Evolutionary conservation across 108 stramenopile species (phyloP).

Genomic region (Discostella pseudostelligera): DNA sequence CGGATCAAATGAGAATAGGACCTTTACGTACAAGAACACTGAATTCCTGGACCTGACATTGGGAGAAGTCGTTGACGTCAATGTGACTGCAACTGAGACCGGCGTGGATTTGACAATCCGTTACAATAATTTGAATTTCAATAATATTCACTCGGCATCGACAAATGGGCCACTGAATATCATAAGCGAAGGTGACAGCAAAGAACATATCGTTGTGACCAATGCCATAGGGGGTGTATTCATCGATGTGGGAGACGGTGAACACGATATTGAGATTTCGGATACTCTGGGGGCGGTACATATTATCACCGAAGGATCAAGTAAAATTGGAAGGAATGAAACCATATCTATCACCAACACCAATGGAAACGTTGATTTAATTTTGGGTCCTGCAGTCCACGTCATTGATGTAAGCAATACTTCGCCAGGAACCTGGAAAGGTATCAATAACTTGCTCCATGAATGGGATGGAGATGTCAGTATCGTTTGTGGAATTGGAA

Average conservation of each 20-base stretch:
- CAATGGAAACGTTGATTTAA: neutral
- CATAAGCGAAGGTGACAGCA: slow-evolving; percentile 7
- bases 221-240: neutral
- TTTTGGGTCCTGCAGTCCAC: too few relatives aligned
- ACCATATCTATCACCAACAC: neutral
- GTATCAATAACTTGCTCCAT: too few relatives aligned
- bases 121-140: slow-evolving; percentile 1
- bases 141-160: slow-evolving; percentile 4
- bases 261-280: slow-evolving; percentile 6
- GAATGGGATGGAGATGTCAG: too few relatives aligned
- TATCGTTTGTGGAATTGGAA: too few relatives aligned
- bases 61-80: neutral
- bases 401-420: too few relatives aligned
- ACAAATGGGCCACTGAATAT: slow-evolving; percentile 7
- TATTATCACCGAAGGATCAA: neutral
- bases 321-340: too few relatives aligned
- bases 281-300: neutral
- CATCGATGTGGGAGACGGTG: slow-evolving; percentile 16
- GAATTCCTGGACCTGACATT: neutral
- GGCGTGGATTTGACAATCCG: neutral
- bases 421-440: too few relatives aligned
- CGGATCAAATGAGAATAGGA: neutral
- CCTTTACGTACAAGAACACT: slow-evolving; percentile 3
- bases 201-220: neutral
- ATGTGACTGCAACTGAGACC: neutral